These are phyloP conservation scores for Reticulascus tulasneorum DNA, from an alignment of 2,329 filamentous ascomycete genomes.

Conservation along the genomic window DNA sequence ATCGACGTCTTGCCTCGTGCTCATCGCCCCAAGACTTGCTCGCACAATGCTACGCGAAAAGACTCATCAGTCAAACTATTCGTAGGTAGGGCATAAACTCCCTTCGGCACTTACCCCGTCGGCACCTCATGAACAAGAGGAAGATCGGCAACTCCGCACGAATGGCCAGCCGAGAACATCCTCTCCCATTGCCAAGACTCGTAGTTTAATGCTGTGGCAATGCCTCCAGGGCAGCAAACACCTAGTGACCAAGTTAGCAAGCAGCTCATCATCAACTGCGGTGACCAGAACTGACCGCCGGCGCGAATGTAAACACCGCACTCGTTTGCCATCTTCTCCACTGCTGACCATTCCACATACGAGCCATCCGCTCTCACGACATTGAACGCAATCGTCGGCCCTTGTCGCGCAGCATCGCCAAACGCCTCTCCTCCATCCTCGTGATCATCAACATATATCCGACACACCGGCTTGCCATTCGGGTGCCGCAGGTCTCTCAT, in stretches of 20 bases:
- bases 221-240: slow-evolving; percentile 44
- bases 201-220: slow-evolving; percentile 44
- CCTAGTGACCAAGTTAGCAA: no score
- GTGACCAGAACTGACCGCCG: no score
- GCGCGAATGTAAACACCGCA: slow-evolving; percentile 57
- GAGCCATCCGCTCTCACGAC: slow-evolving; percentile 47
- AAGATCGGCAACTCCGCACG: slow-evolving; percentile 62
- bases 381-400: slow-evolving; percentile 63
- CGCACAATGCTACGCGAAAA: slow-evolving; percentile 56
- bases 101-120: no score
- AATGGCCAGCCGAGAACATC: slow-evolving; percentile 52
- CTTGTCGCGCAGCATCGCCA: slow-evolving; percentile 49
- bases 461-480: slow-evolving; percentile 48
- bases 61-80: no score
- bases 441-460: slow-evolving; percentile 50
- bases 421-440: no score
- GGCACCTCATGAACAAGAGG: slow-evolving; percentile 80
- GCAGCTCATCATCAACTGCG: no score
- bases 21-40: slow-evolving; percentile 60
- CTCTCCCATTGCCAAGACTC: slow-evolving; percentile 50
- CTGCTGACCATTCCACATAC: slow-evolving; percentile 52
- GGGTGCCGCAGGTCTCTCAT: slow-evolving; percentile 45
- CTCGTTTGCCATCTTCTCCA: slow-evolving; percentile 55
- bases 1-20: slow-evolving; percentile 50
- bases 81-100: no score